phyloP scores from a whole-genome alignment of 2,329 filamentous ascomycete genomes.

The Colletotrichum falcatum region DNA sequence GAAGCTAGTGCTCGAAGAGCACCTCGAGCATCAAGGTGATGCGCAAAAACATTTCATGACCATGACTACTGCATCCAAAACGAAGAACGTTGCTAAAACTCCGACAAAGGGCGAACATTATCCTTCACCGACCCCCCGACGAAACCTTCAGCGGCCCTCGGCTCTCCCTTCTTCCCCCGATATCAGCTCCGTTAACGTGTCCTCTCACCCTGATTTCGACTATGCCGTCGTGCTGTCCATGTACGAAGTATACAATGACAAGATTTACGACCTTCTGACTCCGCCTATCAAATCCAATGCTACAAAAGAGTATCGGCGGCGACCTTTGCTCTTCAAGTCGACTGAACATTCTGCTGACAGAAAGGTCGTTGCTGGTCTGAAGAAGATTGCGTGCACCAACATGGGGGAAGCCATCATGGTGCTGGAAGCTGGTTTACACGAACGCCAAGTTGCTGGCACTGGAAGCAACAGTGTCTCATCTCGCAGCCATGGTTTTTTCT shows the following conservation, averaged over 20 bases:
- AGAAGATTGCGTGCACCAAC: conserved; percentile 87
- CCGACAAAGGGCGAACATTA: conserved; percentile 61
- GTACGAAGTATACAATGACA: conserved; percentile 99
- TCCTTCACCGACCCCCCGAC: conserved; percentile 68
- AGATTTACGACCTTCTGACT: conserved; percentile 92
- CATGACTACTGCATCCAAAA: conserved; percentile 43
- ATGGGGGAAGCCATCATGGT: conserved; percentile 89
- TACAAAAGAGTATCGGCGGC: conserved; percentile 79
- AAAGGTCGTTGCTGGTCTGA: conserved; percentile 93
- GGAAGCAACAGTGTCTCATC: conserved; percentile 94
- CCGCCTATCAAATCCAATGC: conserved; percentile 68
- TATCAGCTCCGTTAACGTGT: conserved; percentile 76
- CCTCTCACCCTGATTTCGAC: conserved; percentile 76
- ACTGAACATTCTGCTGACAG: conserved; percentile 89
- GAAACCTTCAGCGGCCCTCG: conserved; percentile 76
- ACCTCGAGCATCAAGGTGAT: not conserved
- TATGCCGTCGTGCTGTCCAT: conserved; percentile 94
- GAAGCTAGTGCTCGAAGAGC: not conserved
- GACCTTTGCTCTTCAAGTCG: conserved; percentile 89
- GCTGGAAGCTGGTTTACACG: conserved; percentile 87
- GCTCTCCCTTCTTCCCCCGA: conserved; percentile 79
- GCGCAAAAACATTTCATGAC: conserved; percentile 49
- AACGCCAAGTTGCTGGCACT: conserved; percentile 89
- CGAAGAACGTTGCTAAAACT: conserved; percentile 62
- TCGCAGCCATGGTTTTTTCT: conserved; percentile 95